Conservation (phyloP, 345 rosid genomes). For the Citropsis articulata region DNA sequence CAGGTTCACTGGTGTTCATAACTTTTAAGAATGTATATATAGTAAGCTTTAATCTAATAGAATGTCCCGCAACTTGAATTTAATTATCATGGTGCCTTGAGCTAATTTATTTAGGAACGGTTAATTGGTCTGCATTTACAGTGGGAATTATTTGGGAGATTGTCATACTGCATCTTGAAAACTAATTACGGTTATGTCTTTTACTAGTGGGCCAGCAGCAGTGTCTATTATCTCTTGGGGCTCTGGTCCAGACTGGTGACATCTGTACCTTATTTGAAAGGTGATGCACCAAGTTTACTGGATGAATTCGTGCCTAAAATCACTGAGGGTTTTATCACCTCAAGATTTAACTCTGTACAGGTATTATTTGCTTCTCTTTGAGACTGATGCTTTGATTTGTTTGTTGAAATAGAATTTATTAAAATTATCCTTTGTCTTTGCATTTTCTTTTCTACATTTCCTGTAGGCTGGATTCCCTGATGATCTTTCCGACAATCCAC, state of each 20-base stretch:
- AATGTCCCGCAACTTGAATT: slow-evolving; percentile 5
- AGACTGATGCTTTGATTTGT: background rate
- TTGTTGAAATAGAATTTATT: background rate
- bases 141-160: slow-evolving; percentile 13
- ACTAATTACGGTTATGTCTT: slow-evolving; percentile 23
- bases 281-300: slow-evolving; percentile 95
- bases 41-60: slow-evolving; percentile 1
- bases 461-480: slow-evolving; percentile 75
- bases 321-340: slow-evolving; percentile 89
- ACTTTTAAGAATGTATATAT: background rate
- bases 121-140: background rate
- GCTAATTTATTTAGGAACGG: background rate
- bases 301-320: slow-evolving; percentile 99
- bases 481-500: slow-evolving; percentile 81
- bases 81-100: background rate
- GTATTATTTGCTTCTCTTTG: slow-evolving; percentile 32
- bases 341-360: slow-evolving; percentile 96
- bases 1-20: slow-evolving; percentile 52
- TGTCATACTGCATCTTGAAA: slow-evolving; percentile 8
- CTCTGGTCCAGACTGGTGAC: slow-evolving; percentile 95
- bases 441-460: slow-evolving; percentile 1
- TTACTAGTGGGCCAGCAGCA: slow-evolving; percentile 98
- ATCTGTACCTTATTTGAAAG: slow-evolving; percentile 92
- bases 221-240: slow-evolving; percentile 95
- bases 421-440: background rate